Percentiles rank a stretch among this genome's conserved stretches.
Evolutionary conservation across 1,139 yeast genomes (phyloP).

Genomic region (Sugiyamaella japonica): DNA sequence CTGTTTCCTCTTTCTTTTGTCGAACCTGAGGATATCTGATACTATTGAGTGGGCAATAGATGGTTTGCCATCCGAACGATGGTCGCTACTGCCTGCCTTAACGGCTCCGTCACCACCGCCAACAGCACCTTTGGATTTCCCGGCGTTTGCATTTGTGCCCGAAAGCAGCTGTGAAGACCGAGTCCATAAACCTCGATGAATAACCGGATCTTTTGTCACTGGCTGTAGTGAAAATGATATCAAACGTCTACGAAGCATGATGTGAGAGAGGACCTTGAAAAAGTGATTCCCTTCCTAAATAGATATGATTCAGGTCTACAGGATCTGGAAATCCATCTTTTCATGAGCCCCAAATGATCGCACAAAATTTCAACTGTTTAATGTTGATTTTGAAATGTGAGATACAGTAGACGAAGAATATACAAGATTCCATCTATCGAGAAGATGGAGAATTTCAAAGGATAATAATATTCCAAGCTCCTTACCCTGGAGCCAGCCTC

Average conservation of each 20-base stretch:
- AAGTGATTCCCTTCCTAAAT: not conserved
- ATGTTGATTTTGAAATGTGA: not conserved
- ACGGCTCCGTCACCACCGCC: too few relatives aligned
- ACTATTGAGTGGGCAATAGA: constrained; percentile 4
- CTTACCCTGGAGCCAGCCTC: not conserved
- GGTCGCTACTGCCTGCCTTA: too few relatives aligned
- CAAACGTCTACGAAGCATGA: not conserved
- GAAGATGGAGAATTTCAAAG: not conserved
- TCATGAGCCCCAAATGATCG: not conserved
- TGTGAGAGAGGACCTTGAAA: not conserved
- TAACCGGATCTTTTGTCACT: not conserved
- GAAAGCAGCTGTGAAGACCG: not conserved
- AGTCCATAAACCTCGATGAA: constrained; percentile 2
- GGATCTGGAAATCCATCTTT: not conserved
- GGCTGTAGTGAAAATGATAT: not conserved
- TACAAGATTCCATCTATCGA: not conserved
- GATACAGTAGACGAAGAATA: not conserved
- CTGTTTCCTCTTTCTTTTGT: constrained; percentile 5
- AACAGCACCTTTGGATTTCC: too few relatives aligned
- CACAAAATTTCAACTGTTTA: too few relatives aligned
- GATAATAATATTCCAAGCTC: not conserved
- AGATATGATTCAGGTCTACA: not conserved
- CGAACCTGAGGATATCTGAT: constrained; percentile 11
- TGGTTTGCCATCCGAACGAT: not conserved
- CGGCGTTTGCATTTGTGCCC: not conserved